Evolutionary conservation across 2,329 filamentous ascomycete species (phyloP).

Genomic region (Cladosporium halotolerans): DNA sequence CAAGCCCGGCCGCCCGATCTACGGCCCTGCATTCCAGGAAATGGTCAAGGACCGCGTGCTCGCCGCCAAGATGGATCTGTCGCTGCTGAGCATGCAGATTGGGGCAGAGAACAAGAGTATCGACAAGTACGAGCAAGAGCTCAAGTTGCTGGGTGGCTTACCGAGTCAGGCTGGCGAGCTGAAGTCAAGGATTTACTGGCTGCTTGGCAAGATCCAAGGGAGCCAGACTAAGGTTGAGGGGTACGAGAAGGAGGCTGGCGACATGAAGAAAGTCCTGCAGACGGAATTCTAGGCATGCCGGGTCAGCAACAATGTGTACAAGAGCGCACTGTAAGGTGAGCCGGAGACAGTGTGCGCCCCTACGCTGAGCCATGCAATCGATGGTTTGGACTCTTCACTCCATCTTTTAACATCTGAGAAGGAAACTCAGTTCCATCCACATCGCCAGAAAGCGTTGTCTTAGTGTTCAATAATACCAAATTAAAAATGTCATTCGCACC

Average conservation of each 20-base stretch:
- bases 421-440: too few species aligned
- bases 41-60: constrained; percentile 68
- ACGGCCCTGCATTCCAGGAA: constrained; percentile 71
- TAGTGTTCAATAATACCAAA: too few species aligned
- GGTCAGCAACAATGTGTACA: too few species aligned
- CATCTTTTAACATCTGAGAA: too few species aligned
- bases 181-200: constrained; percentile 59
- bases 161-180: constrained; percentile 66
- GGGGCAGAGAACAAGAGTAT: constrained; percentile 68
- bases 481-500: too few species aligned
- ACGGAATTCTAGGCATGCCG: constrained; percentile 39
- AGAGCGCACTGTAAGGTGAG: too few species aligned
- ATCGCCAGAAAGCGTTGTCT: too few species aligned
- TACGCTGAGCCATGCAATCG: too few species aligned
- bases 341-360: too few species aligned
- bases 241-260: constrained; percentile 66
- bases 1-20: constrained; percentile 77
- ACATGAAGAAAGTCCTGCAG: constrained; percentile 64
- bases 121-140: constrained; percentile 71
- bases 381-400: too few species aligned
- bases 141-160: constrained; percentile 63
- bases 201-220: constrained; percentile 65
- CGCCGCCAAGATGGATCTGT: constrained; percentile 61
- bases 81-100: constrained; percentile 61
- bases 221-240: constrained; percentile 68